These are phyloP conservation scores for Sanguinoderma infundibulare DNA, from an alignment of 1,284 basidiomycete genomes.

Conservation along the genomic window DNA sequence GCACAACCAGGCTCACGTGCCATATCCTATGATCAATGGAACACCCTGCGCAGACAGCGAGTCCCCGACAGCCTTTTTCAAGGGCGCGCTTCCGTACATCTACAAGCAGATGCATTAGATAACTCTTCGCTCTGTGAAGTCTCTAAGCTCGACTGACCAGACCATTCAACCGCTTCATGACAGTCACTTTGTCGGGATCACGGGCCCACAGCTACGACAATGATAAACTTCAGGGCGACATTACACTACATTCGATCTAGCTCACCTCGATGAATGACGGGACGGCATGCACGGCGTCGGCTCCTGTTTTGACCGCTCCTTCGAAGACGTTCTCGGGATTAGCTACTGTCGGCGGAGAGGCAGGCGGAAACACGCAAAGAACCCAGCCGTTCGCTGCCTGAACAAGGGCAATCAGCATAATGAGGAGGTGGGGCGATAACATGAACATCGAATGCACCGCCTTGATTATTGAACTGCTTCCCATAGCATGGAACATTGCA, in stretches of 20 bases:
- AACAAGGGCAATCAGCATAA: too few species aligned
- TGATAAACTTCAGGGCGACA: not conserved
- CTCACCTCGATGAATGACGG: constrained; percentile 35
- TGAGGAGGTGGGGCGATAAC: too few species aligned
- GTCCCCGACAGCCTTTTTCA: constrained; percentile 12
- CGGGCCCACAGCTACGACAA: constrained; percentile 24
- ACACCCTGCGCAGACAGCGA: constrained; percentile 4
- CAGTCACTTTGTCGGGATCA: constrained; percentile 21
- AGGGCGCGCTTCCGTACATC: constrained; percentile 8
- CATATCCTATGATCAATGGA: constrained; percentile 1
- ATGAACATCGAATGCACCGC: not conserved
- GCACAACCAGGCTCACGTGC: constrained; percentile 27
- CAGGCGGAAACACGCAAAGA: constrained; percentile 23
- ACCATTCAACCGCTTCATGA: constrained; percentile 23
- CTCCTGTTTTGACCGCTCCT: constrained; percentile 17
- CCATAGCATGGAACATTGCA: constrained; percentile 20
- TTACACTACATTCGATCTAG: not conserved
- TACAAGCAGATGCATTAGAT: not conserved
- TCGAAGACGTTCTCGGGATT: constrained; percentile 30
- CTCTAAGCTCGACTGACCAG: constrained; percentile 7
- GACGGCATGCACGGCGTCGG: constrained; percentile 27
- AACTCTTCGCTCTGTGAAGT: too few species aligned
- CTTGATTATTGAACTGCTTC: not conserved
- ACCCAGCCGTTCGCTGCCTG: not conserved
- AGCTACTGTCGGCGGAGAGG: not conserved